phyloP scores from a whole-genome alignment of 2,329 filamentous ascomycete genomes.

The Pleoardoris graminearum region DNA sequence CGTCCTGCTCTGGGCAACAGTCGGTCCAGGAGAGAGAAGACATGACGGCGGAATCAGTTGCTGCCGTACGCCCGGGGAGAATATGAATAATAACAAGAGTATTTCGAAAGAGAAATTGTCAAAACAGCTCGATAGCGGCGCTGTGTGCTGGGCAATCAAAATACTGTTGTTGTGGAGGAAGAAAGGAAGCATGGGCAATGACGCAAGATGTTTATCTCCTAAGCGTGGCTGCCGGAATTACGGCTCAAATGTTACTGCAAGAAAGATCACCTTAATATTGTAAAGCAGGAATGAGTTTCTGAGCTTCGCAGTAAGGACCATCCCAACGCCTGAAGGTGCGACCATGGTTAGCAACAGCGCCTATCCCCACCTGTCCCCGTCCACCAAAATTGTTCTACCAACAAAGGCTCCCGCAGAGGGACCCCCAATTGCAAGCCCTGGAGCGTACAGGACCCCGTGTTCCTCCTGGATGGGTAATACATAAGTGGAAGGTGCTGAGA shows the following conservation, averaged over 20 bases:
- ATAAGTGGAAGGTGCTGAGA: too few relatives aligned
- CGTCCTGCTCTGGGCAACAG: slow-evolving; percentile 8
- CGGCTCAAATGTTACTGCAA: not conserved
- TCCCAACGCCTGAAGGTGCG: not conserved
- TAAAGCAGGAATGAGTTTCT: not conserved
- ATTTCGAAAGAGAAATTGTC: not conserved
- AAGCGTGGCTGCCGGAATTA: not conserved
- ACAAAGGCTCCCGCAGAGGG: not conserved
- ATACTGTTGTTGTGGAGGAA: not conserved
- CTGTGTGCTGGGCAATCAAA: slow-evolving; percentile 1
- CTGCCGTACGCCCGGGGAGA: not conserved
- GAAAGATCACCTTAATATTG: not conserved
- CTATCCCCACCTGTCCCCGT: not conserved
- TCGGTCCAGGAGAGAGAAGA: slow-evolving; percentile 1
- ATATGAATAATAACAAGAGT: not conserved
- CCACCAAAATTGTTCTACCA: not conserved
- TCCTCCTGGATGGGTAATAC: too few relatives aligned
- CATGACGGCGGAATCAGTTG: not conserved
- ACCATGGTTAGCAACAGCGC: slow-evolving; percentile 1
- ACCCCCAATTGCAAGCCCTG: too few relatives aligned
- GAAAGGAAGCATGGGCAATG: not conserved
- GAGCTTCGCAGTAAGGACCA: not conserved
- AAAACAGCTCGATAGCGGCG: not conserved
- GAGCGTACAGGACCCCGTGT: too few relatives aligned
- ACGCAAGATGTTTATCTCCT: slow-evolving; percentile 1